These are phyloP conservation scores for Tylopilus vinaceipallidus DNA, from an alignment of 768 basidiomycete genomes.

Conservation along the genomic window DNA sequence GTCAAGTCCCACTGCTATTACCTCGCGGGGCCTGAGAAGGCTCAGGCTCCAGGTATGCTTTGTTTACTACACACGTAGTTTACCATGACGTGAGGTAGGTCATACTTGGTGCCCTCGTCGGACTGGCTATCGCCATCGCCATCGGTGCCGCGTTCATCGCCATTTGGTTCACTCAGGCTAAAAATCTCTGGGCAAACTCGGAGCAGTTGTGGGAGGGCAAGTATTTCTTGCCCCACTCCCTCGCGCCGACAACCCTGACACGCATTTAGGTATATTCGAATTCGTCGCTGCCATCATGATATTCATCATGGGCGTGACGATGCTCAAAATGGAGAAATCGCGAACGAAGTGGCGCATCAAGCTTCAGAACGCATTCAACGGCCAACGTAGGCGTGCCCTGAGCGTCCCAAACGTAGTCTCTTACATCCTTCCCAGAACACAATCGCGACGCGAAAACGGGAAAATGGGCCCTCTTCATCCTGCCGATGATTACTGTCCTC, in stretches of 20 bases:
- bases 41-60: conserved; percentile 61
- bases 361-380: conserved; percentile 74
- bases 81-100: conserved; percentile 45
- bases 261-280: conserved; percentile 56
- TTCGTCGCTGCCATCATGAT: conserved; percentile 78
- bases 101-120: conserved; percentile 67
- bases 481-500: conserved; percentile 89
- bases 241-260: background rate
- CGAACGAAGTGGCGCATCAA: conserved; percentile 95
- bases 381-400: conserved; percentile 41
- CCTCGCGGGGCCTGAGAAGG: conserved; percentile 55
- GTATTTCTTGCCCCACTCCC: background rate
- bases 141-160: conserved; percentile 93
- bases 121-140: conserved; percentile 74
- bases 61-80: background rate
- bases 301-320: conserved; percentile 89
- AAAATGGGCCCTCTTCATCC: conserved; percentile 85
- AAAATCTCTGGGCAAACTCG: conserved; percentile 77
- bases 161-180: conserved; percentile 91
- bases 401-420: background rate
- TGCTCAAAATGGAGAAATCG: conserved; percentile 94
- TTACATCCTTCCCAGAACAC: conserved; percentile 31
- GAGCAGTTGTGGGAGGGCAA: conserved; percentile 93
- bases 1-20: conserved; percentile 28
- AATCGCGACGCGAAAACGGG: conserved; percentile 52